A percentile compares a stretch with the other conserved stretches of the same genome.
Evolutionary conservation across 1,284 basidiomycete species (phyloP).

Genomic region (Tilletia walkeri): DNA sequence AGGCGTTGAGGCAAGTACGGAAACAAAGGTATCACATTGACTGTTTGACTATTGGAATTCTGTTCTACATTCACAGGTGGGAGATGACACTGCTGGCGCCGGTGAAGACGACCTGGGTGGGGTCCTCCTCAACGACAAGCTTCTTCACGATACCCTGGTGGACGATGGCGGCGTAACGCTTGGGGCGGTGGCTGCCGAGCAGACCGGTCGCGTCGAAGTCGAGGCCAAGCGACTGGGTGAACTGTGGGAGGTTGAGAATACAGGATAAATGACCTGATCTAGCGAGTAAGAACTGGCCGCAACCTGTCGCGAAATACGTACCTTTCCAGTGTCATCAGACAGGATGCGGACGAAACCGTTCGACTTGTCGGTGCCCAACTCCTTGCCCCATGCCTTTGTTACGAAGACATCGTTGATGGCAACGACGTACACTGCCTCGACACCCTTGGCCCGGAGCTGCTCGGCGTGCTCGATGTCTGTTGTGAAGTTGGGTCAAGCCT

Average conservation of each 20-base stretch:
- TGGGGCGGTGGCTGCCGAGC: slow-evolving; percentile 41
- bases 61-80: background rate
- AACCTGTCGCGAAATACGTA: background rate
- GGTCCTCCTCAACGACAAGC: slow-evolving; percentile 43
- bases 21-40: too few relatives aligned
- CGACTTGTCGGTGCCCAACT: slow-evolving; percentile 33
- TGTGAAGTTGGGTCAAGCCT: too few relatives aligned
- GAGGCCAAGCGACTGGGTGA: slow-evolving; percentile 46
- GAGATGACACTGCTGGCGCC: slow-evolving; percentile 41
- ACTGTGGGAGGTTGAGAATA: slow-evolving; percentile 24
- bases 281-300: background rate
- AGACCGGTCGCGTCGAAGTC: slow-evolving; percentile 48
- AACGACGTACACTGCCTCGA: slow-evolving; percentile 47
- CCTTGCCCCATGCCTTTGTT: slow-evolving; percentile 51
- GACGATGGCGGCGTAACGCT: slow-evolving; percentile 40
- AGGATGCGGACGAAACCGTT: slow-evolving; percentile 45
- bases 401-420: slow-evolving; percentile 52
- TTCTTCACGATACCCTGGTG: slow-evolving; percentile 44
- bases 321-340: slow-evolving; percentile 49
- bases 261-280: background rate
- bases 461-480: slow-evolving; percentile 41
- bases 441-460: slow-evolving; percentile 46
- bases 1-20: too few relatives aligned
- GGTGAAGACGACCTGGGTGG: slow-evolving; percentile 45
- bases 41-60: too few relatives aligned